A percentile compares a stretch with the other conserved stretches of the same genome.
These are phyloP conservation scores for Ligustrum vulgare DNA, from an alignment of 257 asterid genomes.

Conservation along the genomic window DNA sequence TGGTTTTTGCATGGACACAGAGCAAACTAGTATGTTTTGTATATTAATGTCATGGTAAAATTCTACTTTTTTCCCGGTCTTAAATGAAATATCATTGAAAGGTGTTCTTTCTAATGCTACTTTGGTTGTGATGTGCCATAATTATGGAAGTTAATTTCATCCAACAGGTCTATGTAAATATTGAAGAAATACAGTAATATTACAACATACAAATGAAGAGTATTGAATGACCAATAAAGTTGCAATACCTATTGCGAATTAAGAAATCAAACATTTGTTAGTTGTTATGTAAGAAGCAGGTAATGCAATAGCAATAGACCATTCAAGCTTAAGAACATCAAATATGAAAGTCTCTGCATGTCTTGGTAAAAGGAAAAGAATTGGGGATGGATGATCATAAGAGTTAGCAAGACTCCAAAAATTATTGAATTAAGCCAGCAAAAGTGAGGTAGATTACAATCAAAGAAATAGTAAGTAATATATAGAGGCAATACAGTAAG, in stretches of 20 bases:
- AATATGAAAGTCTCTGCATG: slow-evolving; percentile 80
- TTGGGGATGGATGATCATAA: slow-evolving; percentile 3
- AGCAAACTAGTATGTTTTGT: too few species aligned
- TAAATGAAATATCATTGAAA: too few species aligned
- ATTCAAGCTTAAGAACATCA: slow-evolving; percentile 85
- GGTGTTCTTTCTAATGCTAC: too few species aligned
- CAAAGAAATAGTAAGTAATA: neutral
- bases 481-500: slow-evolving; percentile 2
- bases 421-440: neutral
- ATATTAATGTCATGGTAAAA: too few species aligned
- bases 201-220: neutral
- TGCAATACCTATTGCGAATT: neutral
- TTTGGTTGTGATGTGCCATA: too few species aligned
- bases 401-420: slow-evolving; percentile 7
- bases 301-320: slow-evolving; percentile 83
- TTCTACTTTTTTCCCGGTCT: too few species aligned
- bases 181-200: too few species aligned
- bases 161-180: too few species aligned
- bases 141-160: too few species aligned
- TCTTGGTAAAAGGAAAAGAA: slow-evolving; percentile 45
- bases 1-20: too few species aligned
- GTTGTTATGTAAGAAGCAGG: slow-evolving; percentile 79
- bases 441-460: slow-evolving; percentile 4
- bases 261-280: slow-evolving; percentile 63
- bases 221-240: neutral